Percentiles rank a stretch among this genome's conserved stretches.
These are phyloP conservation scores for Taphrina deformans DNA, from an alignment of 1,139 yeast species.

Conservation along the genomic window DNA sequence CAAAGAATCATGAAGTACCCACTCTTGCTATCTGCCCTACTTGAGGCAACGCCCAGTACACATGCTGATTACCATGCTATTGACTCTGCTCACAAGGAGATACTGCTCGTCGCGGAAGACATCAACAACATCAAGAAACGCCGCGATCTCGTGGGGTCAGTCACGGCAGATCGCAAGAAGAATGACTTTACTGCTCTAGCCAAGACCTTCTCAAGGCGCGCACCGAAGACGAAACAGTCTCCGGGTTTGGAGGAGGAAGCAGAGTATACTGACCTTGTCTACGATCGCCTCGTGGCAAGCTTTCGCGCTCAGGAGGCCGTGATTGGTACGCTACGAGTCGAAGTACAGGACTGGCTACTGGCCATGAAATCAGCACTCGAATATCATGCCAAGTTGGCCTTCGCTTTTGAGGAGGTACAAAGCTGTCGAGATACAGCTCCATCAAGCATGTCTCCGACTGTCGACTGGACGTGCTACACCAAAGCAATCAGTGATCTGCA, in stretches of 20 bases:
- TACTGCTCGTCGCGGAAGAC: conserved; percentile 43
- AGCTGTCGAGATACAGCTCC: not conserved
- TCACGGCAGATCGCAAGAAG: conserved; percentile 15
- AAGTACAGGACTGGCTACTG: conserved; percentile 26
- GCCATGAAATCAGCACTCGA: conserved; percentile 24
- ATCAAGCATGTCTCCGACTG: not conserved
- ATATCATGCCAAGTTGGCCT: conserved; percentile 7
- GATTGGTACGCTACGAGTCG: conserved; percentile 2
- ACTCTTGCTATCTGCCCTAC: conserved; percentile 42
- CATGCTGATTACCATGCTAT: conserved; percentile 45
- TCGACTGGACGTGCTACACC: conserved; percentile 6
- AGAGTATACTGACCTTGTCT: not conserved
- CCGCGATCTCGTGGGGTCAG: conserved; percentile 18
- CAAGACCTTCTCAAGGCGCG: conserved; percentile 31
- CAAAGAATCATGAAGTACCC: conserved; percentile 51
- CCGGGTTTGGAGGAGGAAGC: conserved; percentile 11
- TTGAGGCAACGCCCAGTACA: conserved; percentile 42
- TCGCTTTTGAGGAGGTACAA: conserved; percentile 7
- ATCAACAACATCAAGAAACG: conserved; percentile 42
- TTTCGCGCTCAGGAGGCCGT: conserved; percentile 20
- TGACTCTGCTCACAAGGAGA: conserved; percentile 41
- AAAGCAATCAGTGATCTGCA: conserved; percentile 18
- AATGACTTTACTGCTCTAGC: conserved; percentile 28
- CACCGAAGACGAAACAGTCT: conserved; percentile 16
- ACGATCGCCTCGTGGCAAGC: conserved; percentile 7